Evolutionary conservation across 1,284 basidiomycete species (phyloP).

Genomic region (Leccinum pallidistipes): DNA sequence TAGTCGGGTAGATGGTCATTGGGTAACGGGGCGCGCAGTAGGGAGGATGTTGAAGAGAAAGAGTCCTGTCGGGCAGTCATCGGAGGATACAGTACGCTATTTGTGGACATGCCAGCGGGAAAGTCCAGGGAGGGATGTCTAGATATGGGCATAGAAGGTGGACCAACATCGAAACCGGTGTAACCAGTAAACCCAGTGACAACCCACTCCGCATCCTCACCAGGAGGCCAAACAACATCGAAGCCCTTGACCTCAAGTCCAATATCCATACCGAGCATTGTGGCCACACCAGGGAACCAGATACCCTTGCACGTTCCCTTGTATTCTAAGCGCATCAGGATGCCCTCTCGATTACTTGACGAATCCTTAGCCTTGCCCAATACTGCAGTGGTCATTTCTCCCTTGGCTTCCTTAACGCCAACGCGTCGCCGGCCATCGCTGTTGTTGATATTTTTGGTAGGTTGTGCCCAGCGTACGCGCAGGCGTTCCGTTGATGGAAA

Average conservation of each 20-base stretch:
- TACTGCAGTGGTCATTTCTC: slow-evolving; percentile 61
- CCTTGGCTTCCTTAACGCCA: slow-evolving; percentile 63
- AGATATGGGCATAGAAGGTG: slow-evolving; percentile 35
- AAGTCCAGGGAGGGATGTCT: slow-evolving; percentile 54
- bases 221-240: slow-evolving; percentile 63
- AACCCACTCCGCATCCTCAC: slow-evolving; percentile 53
- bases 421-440: slow-evolving; percentile 59
- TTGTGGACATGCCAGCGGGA: slow-evolving; percentile 22
- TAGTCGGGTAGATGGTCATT: slow-evolving; percentile 61
- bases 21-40: slow-evolving; percentile 71
- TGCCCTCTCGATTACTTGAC: slow-evolving; percentile 48
- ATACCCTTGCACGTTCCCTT: slow-evolving; percentile 70
- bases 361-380: slow-evolving; percentile 48
- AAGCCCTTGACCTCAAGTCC: slow-evolving; percentile 65
- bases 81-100: slow-evolving; percentile 26
- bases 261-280: slow-evolving; percentile 75
- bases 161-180: slow-evolving; percentile 62
- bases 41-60: slow-evolving; percentile 53
- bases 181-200: slow-evolving; percentile 65
- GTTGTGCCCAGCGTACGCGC: slow-evolving; percentile 75
- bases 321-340: slow-evolving; percentile 69
- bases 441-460: slow-evolving; percentile 50
- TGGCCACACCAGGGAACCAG: slow-evolving; percentile 80
- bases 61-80: slow-evolving; percentile 41
- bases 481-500: slow-evolving; percentile 76